Evolutionary conservation across 176 grass and related monocot genomes (phyloP), one percentile per base, ranked within the genome.

Genomic region (Musa itinerans): DNA sequence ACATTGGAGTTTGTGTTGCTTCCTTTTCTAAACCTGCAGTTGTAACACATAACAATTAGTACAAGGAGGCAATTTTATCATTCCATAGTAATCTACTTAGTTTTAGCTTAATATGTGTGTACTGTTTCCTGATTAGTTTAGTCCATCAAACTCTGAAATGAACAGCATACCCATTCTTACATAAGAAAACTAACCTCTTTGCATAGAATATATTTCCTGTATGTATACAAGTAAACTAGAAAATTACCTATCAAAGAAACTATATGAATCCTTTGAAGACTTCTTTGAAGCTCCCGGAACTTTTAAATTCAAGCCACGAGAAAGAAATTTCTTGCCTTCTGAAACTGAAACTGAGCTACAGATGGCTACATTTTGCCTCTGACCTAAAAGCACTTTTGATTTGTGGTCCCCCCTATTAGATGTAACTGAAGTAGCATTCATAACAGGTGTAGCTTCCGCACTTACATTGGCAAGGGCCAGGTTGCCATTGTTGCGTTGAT

Each of bases 161-260:
- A 25, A 51, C 23, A 49, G 10, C 67, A 69, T 69, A 69, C 67
- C 10, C 34, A 69, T 50, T 50, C 16, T n/a, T 49, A 50, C 29
- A 4, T 43, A 9, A n/a, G 2, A 70, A 51, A 48, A 16, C 9
- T 11, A n/a, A 50, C n/a, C 34, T 19, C 6, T 21, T 17, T 50
- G 57, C 57, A 61, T 17, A 61, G n/a, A 43, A 50, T 70, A 10
- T 9, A 50, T 5, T 20, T 11, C 11, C 43, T n/a, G 3, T 6
- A 27, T 74, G 4, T 20, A 15, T 29, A 74, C 52, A 54, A 34
- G 52, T 19, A 52, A 74, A 14, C 57, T 50, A 14, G 50, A 57
- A 59, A 1, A 62, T 71, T 86, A 97, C 94, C 90, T 91, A 62
- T 87, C 85, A 85, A 98, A 98, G 80, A 98, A 98, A 71, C 83